Base-by-base conservation (phyloP, 1,139 yeast species). In the Debaryomyces coudertii region DNA sequence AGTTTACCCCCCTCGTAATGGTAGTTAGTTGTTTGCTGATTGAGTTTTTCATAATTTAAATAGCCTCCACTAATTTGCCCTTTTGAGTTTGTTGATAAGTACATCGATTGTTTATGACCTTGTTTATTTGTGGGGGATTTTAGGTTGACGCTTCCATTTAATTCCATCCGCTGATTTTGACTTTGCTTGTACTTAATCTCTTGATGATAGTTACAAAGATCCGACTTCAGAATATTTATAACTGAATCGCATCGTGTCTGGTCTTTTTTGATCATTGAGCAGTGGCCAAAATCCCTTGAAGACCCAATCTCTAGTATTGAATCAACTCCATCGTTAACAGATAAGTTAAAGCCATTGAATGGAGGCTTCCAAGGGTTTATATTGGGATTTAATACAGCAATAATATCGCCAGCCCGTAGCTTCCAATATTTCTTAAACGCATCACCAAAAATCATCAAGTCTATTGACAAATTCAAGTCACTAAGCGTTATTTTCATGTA, bases 361-460 rank as follows among this genome's bases (percentile, higher is more conserved):
- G 54, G 45, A 4, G 40, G 51, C 18, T 42, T 45, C 51, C 43
- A 40, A 45, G 56, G 57, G 62, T 52, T 70, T 1, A 89, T 71
- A 2, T 70, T 71, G 0, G 99, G 98, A 58, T 92, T 92, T 40
- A 92, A 65, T 0, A 93, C 61, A 0, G 87, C 87, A 7, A 92
- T 63, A 1, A 92, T 65, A 47, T 87, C 90, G 0, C 99, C 98
- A 1, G 81, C 74, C 40, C 80, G 71, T 3, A 90, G 57, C 50
- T 85, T 88, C 83, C 89, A 88, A 62, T 82, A 87, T 57, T 78
- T 79, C 23, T 81, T 80, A 52, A 84, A 85, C 2, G 90, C 87
- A 9, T 73, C 71, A 0, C 84, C 90, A 58, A 87, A 86, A 2
- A 93, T 60, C 51, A 83, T 77, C 6, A 90, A 60, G 34, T 82